Evolutionary conservation across 768 basidiomycete species (phyloP).

Genomic region (Mycena rebaudengoi): DNA sequence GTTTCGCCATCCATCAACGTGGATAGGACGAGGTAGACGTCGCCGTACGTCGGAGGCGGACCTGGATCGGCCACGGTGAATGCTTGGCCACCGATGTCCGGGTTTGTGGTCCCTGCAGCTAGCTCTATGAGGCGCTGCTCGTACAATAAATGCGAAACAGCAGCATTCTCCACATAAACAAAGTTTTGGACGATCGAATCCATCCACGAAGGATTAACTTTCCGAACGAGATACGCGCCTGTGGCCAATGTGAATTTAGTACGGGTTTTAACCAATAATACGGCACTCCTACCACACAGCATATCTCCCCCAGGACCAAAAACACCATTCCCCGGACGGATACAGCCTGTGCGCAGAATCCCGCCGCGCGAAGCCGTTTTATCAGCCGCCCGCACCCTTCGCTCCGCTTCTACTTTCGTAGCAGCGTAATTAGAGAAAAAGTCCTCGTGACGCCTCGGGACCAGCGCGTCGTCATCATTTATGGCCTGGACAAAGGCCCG

Average conservation of each 20-base stretch:
- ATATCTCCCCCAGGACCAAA: conserved; percentile 82
- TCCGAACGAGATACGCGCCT: conserved; percentile 65
- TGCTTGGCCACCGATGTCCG: conserved; percentile 79
- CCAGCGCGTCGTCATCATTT: conserved; percentile 62
- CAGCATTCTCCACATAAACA: conserved; percentile 80
- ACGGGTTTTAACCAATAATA: not conserved
- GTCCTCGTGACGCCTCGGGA: conserved; percentile 63
- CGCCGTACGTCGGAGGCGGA: conserved; percentile 67
- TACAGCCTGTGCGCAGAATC: conserved; percentile 70
- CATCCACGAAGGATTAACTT: conserved; percentile 72
- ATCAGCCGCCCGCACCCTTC: conserved; percentile 43
- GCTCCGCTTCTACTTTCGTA: conserved; percentile 69
- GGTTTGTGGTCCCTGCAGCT: conserved; percentile 40
- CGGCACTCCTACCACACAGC: conserved; percentile 52
- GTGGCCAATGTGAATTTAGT: not conserved
- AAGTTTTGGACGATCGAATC: conserved; percentile 66
- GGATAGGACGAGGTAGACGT: conserved; percentile 63
- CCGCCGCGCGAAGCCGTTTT: conserved; percentile 32
- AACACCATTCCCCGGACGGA: conserved; percentile 82
- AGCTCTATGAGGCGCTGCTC: conserved; percentile 74
- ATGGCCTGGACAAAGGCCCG: conserved; percentile 67
- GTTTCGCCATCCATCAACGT: conserved; percentile 67
- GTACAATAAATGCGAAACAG: conserved; percentile 75
- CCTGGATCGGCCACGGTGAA: conserved; percentile 76
- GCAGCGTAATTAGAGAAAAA: conserved; percentile 85